phyloP scores from a whole-genome alignment of 2,329 filamentous ascomycete genomes.

The Monosporascus sp. region DNA sequence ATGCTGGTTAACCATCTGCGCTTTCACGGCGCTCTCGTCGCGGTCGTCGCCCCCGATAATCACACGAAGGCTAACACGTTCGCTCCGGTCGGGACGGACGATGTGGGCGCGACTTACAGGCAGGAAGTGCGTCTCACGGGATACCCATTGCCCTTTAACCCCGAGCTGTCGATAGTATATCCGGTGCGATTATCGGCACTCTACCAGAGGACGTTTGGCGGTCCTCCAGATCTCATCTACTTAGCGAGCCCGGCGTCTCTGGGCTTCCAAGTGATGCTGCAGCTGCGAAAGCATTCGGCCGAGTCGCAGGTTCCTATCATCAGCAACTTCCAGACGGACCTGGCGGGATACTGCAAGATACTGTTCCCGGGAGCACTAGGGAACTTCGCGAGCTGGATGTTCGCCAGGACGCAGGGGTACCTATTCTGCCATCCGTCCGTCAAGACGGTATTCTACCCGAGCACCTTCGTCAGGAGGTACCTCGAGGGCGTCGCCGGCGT shows the following conservation, averaged over 20 bases:
- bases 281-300: constrained; percentile 54
- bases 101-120: constrained; percentile 27
- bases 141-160: constrained; percentile 66
- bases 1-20: constrained; percentile 65
- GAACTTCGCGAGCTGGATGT: constrained; percentile 54
- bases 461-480: constrained; percentile 56
- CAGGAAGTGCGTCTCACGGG: constrained; percentile 57
- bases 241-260: constrained; percentile 64
- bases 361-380: constrained; percentile 61
- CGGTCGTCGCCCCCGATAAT: constrained; percentile 60
- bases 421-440: constrained; percentile 58
- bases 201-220: constrained; percentile 54
- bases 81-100: constrained; percentile 34
- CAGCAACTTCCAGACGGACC: constrained; percentile 68
- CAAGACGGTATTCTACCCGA: constrained; percentile 65
- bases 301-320: constrained; percentile 54
- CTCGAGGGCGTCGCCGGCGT: constrained; percentile 50
- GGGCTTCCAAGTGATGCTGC: constrained; percentile 67
- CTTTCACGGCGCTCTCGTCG: constrained; percentile 57
- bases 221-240: constrained; percentile 61
- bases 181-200: constrained; percentile 60
- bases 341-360: constrained; percentile 64
- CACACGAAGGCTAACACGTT: constrained; percentile 51
- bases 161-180: constrained; percentile 64
- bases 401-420: constrained; percentile 60